A percentile compares a stretch with the other conserved stretches of the same genome.
phyloP scores from a whole-genome alignment of 225 moss, liverwort and hornwort genomes.

The Marchantia polymorpha region DNA sequence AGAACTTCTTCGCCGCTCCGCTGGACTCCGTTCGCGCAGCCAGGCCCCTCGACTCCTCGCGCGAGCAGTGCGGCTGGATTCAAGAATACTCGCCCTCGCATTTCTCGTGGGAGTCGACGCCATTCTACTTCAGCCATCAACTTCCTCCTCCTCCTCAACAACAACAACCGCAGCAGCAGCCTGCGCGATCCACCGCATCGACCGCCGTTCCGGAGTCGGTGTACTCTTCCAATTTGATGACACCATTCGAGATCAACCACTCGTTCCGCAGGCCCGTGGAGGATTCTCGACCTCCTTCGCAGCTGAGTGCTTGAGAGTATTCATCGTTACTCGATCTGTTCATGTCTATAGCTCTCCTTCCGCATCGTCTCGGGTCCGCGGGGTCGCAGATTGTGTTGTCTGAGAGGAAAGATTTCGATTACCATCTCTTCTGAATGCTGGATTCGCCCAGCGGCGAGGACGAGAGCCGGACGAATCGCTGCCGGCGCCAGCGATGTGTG shows the following conservation, averaged over 20 bases:
- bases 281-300: neutral
- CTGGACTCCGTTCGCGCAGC: neutral
- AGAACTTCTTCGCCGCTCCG: neutral
- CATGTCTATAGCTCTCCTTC: too few relatives aligned
- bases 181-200: neutral
- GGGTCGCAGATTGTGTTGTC: too few relatives aligned
- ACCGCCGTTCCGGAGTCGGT: neutral
- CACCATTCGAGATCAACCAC: neutral
- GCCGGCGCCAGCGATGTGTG: too few relatives aligned
- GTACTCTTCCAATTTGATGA: neutral
- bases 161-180: neutral
- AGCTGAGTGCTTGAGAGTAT: too few relatives aligned
- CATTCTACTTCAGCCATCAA: neutral
- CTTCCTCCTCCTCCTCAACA: neutral
- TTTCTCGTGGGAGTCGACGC: conserved; percentile 1
- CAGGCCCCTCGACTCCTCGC: neutral
- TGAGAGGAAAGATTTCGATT: too few relatives aligned
- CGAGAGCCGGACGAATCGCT: too few relatives aligned
- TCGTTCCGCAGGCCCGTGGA: neutral
- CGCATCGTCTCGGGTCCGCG: too few relatives aligned
- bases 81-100: neutral
- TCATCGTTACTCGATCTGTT: too few relatives aligned
- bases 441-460: too few relatives aligned
- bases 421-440: too few relatives aligned
- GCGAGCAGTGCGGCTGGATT: conserved; percentile 1